A percentile compares a stretch with the other conserved stretches of the same genome.
Evolutionary conservation across 805 yeast genomes (phyloP).

Genomic region (Zygoascus tannicola): DNA sequence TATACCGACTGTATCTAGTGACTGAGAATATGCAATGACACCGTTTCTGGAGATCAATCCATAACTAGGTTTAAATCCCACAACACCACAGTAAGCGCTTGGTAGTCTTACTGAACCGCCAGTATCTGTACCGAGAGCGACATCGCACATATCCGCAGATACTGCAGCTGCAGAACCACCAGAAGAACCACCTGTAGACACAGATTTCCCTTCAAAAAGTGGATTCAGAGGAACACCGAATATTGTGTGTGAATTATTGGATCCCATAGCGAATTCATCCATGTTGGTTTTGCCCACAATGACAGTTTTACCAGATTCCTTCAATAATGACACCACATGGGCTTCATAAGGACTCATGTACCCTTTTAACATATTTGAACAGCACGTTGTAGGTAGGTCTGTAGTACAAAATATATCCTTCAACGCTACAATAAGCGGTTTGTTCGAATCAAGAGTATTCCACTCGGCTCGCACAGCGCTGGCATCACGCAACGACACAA

Average conservation of each 20-base stretch:
- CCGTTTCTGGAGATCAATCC: slow-evolving; percentile 92
- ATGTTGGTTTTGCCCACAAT: slow-evolving; percentile 73
- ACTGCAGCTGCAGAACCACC: slow-evolving; percentile 96
- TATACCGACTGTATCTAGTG: slow-evolving; percentile 90
- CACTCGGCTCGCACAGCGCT: slow-evolving; percentile 9
- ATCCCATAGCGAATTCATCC: slow-evolving; percentile 98
- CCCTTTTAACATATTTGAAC: slow-evolving; percentile 48
- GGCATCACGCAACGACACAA: slow-evolving; percentile 19
- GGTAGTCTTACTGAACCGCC: slow-evolving; percentile 96
- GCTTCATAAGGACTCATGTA: slow-evolving; percentile 77
- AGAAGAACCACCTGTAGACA: slow-evolving; percentile 81
- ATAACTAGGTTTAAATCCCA: slow-evolving; percentile 90
- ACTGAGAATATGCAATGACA: slow-evolving; percentile 84
- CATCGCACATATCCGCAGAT: slow-evolving; percentile 57
- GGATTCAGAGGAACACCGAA: slow-evolving; percentile 35
- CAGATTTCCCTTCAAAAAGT: slow-evolving; percentile 27
- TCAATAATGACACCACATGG: slow-evolving; percentile 53
- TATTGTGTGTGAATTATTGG: slow-evolving; percentile 28
- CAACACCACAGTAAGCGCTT: slow-evolving; percentile 72
- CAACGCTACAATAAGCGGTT: slow-evolving; percentile 35
- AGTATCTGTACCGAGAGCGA: slow-evolving; percentile 89
- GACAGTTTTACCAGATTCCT: slow-evolving; percentile 38
- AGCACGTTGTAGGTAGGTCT: slow-evolving; percentile 66
- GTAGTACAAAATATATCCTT: slow-evolving; percentile 77
- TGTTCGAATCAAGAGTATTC: slow-evolving; percentile 6